Conservation (phyloP, 345 rosid species). For the Camelina hispida region DNA sequence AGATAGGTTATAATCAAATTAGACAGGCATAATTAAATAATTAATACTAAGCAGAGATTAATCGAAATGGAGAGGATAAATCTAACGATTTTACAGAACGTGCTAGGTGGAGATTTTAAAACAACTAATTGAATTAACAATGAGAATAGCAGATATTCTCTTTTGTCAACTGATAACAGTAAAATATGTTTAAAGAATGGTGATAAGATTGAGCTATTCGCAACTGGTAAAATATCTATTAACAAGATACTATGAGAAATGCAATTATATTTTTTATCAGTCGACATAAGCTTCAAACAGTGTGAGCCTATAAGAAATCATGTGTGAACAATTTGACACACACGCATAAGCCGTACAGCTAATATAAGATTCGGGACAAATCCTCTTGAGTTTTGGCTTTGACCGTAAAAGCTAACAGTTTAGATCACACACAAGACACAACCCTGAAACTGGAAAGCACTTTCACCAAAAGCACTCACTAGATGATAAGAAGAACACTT, state of each 20-base stretch:
- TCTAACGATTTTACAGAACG: too few species aligned
- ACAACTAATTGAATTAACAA: background rate
- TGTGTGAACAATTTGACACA: too few species aligned
- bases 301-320: too few species aligned
- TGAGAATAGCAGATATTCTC: background rate
- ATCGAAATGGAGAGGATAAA: too few species aligned
- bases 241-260: background rate
- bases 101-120: too few species aligned
- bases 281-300: too few species aligned
- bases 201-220: background rate
- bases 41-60: too few species aligned
- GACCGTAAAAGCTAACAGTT: constrained; percentile 23
- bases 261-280: too few species aligned
- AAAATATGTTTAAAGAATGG: background rate
- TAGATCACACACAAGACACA: constrained; percentile 5
- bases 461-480: background rate
- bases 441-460: background rate
- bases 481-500: constrained; percentile 1
- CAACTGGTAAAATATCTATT: constrained; percentile 2
- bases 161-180: background rate
- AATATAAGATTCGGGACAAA: constrained; percentile 17
- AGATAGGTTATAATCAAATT: too few species aligned
- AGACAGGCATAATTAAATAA: too few species aligned
- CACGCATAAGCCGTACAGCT: constrained; percentile 13
- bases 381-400: background rate